Evolutionary conservation across 2,329 filamentous ascomycete species (phyloP).

Genomic region (Fusarium sp.): DNA sequence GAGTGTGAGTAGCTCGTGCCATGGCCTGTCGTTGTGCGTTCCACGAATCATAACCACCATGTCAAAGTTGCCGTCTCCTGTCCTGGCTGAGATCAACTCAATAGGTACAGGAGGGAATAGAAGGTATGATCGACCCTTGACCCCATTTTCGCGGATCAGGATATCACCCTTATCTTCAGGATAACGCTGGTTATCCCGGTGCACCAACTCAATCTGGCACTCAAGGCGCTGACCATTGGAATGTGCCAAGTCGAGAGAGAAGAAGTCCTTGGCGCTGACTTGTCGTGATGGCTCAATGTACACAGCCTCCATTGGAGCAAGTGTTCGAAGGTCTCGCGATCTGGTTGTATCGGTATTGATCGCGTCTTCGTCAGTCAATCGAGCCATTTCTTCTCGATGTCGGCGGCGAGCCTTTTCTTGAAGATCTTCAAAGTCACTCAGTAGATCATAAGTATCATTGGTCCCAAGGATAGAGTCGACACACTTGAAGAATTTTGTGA

Average conservation of each 20-base stretch:
- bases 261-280: conserved; percentile 89
- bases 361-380: conserved; percentile 84
- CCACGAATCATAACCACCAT: conserved; percentile 90
- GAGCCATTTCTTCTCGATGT: conserved; percentile 72
- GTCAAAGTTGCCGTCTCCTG: conserved; percentile 74
- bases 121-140: conserved; percentile 77
- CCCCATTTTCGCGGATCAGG: conserved; percentile 91
- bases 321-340: conserved; percentile 79
- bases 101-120: conserved; percentile 89
- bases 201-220: conserved; percentile 86
- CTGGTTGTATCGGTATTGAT: conserved; percentile 82
- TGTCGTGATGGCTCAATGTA: conserved; percentile 79
- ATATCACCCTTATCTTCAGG: conserved; percentile 79
- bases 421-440: conserved; percentile 71
- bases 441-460: conserved; percentile 53
- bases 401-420: conserved; percentile 78
- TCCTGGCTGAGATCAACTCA: conserved; percentile 79
- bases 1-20: conserved; percentile 87
- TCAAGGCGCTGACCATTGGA: conserved; percentile 90
- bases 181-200: conserved; percentile 80
- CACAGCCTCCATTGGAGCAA: conserved; percentile 76
- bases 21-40: conserved; percentile 69
- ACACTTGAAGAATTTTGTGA: conserved; percentile 82
- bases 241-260: conserved; percentile 84
- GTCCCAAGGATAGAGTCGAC: conserved; percentile 65